A percentile compares a stretch with the other conserved stretches of the same genome.
Conservation (phyloP, 805 yeast species). For the Wickerhamomyces chaumierensis region DNA sequence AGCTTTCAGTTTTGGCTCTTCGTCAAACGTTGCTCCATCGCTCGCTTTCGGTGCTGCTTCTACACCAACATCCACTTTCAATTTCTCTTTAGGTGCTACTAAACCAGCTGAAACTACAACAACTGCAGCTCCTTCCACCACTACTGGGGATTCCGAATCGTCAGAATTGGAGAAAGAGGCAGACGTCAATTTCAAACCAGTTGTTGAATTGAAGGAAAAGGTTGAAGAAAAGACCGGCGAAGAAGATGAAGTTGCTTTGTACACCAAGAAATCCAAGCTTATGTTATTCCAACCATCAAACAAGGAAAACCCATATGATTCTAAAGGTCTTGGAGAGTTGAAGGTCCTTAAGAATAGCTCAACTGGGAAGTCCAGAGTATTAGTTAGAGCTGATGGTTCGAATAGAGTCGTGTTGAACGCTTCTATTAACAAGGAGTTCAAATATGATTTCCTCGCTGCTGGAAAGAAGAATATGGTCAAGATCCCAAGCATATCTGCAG, state of each 20-base stretch:
- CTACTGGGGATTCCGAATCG: constrained; percentile 19
- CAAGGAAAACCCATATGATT: constrained; percentile 33
- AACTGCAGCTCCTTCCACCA: constrained; percentile 2
- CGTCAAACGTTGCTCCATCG: constrained; percentile 1
- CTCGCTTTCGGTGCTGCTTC: constrained; percentile 5
- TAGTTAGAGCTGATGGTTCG: constrained; percentile 84
- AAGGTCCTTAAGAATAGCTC: constrained; percentile 54
- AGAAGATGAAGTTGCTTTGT: constrained; percentile 60
- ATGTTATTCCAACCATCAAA: constrained; percentile 45
- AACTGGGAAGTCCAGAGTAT: constrained; percentile 51
- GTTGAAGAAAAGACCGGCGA: constrained; percentile 68
- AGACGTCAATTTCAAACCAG: constrained; percentile 34
- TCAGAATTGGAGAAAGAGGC: constrained; percentile 33
- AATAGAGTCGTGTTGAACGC: constrained; percentile 68
- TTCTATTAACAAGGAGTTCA: constrained; percentile 42
- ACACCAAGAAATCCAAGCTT: constrained; percentile 61
- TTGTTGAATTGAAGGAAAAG: constrained; percentile 35
- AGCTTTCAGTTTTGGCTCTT: constrained; percentile 10
- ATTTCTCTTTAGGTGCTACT: constrained; percentile 14
- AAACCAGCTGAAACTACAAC: constrained; percentile 10
- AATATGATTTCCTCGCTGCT: constrained; percentile 36
- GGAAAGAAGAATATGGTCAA: constrained; percentile 60
- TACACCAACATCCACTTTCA: constrained; percentile 4
- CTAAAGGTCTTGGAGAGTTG: constrained; percentile 74
- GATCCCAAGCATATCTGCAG: constrained; percentile 47